Evolutionary conservation across 2,329 filamentous ascomycete species (phyloP).

Genomic region (Clonostachys rosea): DNA sequence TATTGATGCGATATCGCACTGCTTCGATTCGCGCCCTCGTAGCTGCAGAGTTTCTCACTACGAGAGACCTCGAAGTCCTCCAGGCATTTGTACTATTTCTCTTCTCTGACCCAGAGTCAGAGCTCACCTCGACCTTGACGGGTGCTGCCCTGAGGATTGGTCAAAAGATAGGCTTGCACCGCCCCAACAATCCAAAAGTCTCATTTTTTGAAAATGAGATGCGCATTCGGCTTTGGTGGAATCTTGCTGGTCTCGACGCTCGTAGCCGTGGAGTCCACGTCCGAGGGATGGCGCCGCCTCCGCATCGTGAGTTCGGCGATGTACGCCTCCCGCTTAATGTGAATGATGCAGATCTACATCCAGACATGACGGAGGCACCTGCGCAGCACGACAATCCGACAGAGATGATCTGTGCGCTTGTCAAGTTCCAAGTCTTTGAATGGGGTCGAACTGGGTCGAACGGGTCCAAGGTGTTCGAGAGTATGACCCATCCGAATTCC

Average conservation of each 20-base stretch:
- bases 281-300: background rate
- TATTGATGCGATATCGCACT: slow-evolving; percentile 13
- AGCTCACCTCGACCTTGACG: slow-evolving; percentile 14
- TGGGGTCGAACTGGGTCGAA: slow-evolving; percentile 15
- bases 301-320: slow-evolving; percentile 1
- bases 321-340: slow-evolving; percentile 43
- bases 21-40: slow-evolving; percentile 15
- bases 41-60: slow-evolving; percentile 15
- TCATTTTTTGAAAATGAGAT: slow-evolving; percentile 16
- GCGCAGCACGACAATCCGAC: slow-evolving; percentile 42
- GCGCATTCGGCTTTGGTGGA: slow-evolving; percentile 19
- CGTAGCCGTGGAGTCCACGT: background rate
- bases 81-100: slow-evolving; percentile 21
- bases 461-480: slow-evolving; percentile 10
- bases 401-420: slow-evolving; percentile 42
- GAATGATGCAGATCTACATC: slow-evolving; percentile 48
- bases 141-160: slow-evolving; percentile 12
- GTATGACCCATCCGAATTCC: slow-evolving; percentile 1
- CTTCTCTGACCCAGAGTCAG: slow-evolving; percentile 17
- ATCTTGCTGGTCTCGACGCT: slow-evolving; percentile 11
- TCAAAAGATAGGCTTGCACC: slow-evolving; percentile 16
- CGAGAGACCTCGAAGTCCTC: slow-evolving; percentile 17
- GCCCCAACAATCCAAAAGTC: slow-evolving; percentile 5
- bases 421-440: slow-evolving; percentile 19
- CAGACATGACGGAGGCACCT: slow-evolving; percentile 40